Percentiles rank a stretch among this genome's conserved stretches.
phyloP scores from a whole-genome alignment of 495 filamentous ascomycete species.

The Immersiella caudata region DNA sequence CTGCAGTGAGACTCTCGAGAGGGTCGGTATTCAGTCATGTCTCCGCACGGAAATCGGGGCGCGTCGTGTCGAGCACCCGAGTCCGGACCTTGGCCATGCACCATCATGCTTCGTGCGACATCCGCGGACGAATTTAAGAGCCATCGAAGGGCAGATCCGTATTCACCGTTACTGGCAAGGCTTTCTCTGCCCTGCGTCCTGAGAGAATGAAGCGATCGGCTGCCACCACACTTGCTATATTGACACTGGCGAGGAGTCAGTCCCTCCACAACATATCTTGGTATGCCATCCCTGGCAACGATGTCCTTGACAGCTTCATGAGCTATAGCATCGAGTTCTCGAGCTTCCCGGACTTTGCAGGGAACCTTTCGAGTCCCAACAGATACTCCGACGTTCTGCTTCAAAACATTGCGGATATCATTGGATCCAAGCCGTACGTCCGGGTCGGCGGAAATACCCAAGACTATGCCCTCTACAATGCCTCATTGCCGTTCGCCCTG shows the following conservation, averaged over 20 bases:
- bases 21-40: not conserved
- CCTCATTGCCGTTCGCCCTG: slow-evolving; percentile 53
- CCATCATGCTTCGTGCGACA: not conserved
- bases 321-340: slow-evolving; percentile 65
- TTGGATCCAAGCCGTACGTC: slow-evolving; percentile 58
- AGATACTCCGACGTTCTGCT: slow-evolving; percentile 60
- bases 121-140: not conserved
- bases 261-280: slow-evolving; percentile 19
- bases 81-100: not conserved
- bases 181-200: not conserved
- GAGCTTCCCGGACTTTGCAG: slow-evolving; percentile 66
- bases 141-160: too few species aligned
- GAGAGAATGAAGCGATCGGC: not conserved
- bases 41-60: not conserved
- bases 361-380: slow-evolving; percentile 56
- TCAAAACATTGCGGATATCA: slow-evolving; percentile 51
- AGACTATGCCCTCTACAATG: slow-evolving; percentile 64
- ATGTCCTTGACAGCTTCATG: slow-evolving; percentile 56
- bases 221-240: not conserved
- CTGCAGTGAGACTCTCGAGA: not conserved
- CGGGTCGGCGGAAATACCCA: slow-evolving; percentile 66
- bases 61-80: not conserved
- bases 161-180: too few species aligned
- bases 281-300: slow-evolving; percentile 28
- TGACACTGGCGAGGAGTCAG: not conserved